These are phyloP conservation scores for Amanita subjunquillea DNA, from an alignment of 768 basidiomycete genomes.

Conservation along the genomic window DNA sequence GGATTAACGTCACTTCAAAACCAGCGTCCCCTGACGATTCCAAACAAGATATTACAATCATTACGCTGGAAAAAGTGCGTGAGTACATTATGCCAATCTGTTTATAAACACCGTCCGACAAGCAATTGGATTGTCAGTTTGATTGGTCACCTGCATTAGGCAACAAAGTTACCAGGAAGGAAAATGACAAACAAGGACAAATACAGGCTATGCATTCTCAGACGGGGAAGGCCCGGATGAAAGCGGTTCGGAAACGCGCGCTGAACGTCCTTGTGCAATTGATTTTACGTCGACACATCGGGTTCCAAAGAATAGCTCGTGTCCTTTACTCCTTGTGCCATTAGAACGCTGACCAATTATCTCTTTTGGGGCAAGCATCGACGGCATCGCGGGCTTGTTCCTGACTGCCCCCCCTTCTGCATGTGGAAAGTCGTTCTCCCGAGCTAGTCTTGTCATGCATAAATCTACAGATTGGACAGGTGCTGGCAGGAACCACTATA, in stretches of 20 bases:
- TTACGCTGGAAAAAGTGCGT: neutral
- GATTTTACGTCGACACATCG: constrained; percentile 4
- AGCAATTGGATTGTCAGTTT: neutral
- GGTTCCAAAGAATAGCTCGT: neutral
- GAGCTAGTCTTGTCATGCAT: neutral
- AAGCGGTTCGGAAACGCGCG: neutral
- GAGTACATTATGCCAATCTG: neutral
- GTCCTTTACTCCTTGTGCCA: neutral
- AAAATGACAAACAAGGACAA: neutral
- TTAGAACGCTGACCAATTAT: neutral
- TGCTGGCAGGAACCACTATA: neutral
- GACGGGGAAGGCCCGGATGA: neutral
- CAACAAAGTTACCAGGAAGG: neutral
- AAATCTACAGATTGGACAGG: constrained; percentile 5
- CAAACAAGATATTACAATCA: neutral
- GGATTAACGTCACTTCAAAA: no score
- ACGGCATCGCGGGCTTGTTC: constrained; percentile 1
- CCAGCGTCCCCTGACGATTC: no score
- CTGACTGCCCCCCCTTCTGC: neutral
- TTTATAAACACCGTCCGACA: neutral
- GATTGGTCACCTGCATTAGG: neutral
- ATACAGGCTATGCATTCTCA: neutral
- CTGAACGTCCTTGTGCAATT: neutral
- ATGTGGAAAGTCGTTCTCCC: neutral
- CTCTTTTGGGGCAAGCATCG: neutral